Evolutionary conservation across 1,284 basidiomycete genomes (phyloP), one percentile per base, ranked within the genome.

Genomic region (Ustilago trichophora): DNA sequence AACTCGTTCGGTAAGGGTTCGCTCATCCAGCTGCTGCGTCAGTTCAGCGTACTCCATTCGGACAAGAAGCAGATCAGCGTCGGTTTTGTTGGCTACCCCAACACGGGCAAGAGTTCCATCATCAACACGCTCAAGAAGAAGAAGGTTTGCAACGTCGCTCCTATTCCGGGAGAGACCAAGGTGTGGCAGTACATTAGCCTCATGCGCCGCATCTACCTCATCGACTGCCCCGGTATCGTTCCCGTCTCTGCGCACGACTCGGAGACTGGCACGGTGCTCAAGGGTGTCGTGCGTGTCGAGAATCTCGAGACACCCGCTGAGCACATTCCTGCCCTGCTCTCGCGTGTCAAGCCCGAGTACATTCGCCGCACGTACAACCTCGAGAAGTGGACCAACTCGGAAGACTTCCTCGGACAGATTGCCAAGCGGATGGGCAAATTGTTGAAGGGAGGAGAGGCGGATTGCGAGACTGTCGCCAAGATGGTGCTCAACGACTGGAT

Each of bases 41-140:
- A 98, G 82, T 99, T 98, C 83, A 92, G 93, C 10, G 91, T 92
- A 65, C 87, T 98, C 31, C 95, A 98, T 83, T 92, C 93, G 12
- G 96, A 98, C 85, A 97, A 96, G 86, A 98, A 98, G 84, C 95
- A 98, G 83, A 98, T 99, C 80, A 95, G 92, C 27, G 93, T 99
- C 66, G 95, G 95, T 10, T 93, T 98, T 81, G 88, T 99, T 71
- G 95, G 96, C 44, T 99, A 99, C 83, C 95, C 96, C 5, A 98
- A 99, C 82, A 93, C 97, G 51, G 95, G 96, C 41, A 99, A 98
- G 84, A 92, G 90, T 65, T 91, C 89, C 76, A 92, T 98, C 72
- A 98, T 98, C 85, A 98, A 99, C 85, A 98, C 96, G 35, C 87
- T 99, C 67, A 98, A 98, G 86, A 93, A 92, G 84, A 91, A 92